These are phyloP conservation scores for Fusarium sarcochroum DNA, from an alignment of 2,329 filamentous ascomycete genomes.

Conservation along the genomic window DNA sequence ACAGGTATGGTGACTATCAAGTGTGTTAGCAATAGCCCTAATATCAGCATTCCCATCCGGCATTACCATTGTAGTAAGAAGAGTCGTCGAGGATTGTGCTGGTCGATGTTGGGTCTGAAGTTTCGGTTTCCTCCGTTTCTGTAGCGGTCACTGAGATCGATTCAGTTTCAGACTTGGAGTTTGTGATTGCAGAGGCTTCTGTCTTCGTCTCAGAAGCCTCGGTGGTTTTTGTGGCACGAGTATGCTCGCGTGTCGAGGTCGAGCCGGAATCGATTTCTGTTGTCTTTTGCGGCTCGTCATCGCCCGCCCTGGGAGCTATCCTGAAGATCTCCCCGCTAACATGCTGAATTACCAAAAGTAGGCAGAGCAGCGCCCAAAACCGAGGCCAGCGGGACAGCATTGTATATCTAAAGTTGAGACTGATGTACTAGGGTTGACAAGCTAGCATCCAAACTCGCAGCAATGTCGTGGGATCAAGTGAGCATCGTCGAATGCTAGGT, in stretches of 20 bases:
- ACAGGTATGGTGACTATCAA: constrained; percentile 60
- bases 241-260: constrained; percentile 25
- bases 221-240: constrained; percentile 28
- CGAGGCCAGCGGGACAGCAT: constrained; percentile 55
- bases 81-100: constrained; percentile 48
- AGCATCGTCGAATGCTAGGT: constrained; percentile 41
- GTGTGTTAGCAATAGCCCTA: constrained; percentile 10
- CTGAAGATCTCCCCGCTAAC: constrained; percentile 53
- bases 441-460: constrained; percentile 35
- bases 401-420: constrained; percentile 20
- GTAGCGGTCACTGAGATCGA: constrained; percentile 30
- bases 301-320: constrained; percentile 54
- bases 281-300: constrained; percentile 20
- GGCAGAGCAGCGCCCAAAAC: constrained; percentile 57
- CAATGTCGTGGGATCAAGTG: constrained; percentile 16
- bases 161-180: constrained; percentile 19
- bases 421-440: constrained; percentile 9
- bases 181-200: constrained; percentile 14
- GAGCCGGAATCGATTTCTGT: constrained; percentile 31
- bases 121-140: constrained; percentile 28
- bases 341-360: constrained; percentile 57
- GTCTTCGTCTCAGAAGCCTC: constrained; percentile 30
- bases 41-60: not conserved
- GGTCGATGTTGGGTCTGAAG: constrained; percentile 34
- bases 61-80: constrained; percentile 55